Conservation (phyloP, 2,329 filamentous ascomycete species). For the Didymella lethalis region DNA sequence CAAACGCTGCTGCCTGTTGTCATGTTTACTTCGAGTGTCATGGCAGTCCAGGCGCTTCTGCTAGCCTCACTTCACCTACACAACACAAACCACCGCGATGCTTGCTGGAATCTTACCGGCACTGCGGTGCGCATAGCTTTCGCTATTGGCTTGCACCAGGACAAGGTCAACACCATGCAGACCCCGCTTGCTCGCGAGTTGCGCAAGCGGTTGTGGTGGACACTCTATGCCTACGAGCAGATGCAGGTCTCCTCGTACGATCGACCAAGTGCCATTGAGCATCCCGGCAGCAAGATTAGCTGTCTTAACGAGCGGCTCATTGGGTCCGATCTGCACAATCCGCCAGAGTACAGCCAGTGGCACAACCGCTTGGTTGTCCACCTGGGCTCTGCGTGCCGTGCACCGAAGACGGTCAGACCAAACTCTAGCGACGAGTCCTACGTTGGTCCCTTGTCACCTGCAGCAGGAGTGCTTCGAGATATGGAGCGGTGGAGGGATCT, state of each 20-base stretch:
- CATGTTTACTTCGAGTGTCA: conserved; percentile 54
- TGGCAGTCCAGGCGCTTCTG: conserved; percentile 54
- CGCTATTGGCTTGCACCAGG: conserved; percentile 56
- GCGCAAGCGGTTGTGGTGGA: conserved; percentile 63
- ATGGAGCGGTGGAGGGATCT: conserved; percentile 51
- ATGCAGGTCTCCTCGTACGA: conserved; percentile 56
- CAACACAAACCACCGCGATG: conserved; percentile 56
- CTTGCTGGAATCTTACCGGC: conserved; percentile 56
- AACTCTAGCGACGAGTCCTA: conserved; percentile 49
- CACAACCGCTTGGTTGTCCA: conserved; percentile 50
- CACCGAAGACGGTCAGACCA: conserved; percentile 44
- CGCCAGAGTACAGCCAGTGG: conserved; percentile 52
- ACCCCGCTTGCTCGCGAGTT: conserved; percentile 54
- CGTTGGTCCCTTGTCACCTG: conserved; percentile 50
- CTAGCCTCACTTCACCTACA: conserved; percentile 56
- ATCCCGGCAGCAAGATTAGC: conserved; percentile 46
- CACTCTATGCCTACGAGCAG: conserved; percentile 58
- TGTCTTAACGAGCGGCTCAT: conserved; percentile 50
- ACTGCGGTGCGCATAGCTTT: conserved; percentile 55
- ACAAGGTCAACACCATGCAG: conserved; percentile 47
- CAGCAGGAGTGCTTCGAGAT: conserved; percentile 50
- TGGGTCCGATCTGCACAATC: conserved; percentile 41
- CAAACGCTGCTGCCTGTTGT: conserved; percentile 54
- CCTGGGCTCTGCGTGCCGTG: conserved; percentile 51
- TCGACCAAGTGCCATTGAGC: conserved; percentile 55